Percentiles rank a stretch among this genome's conserved stretches.
Evolutionary conservation across 2,329 filamentous ascomycete species (phyloP).

Genomic region (Claviceps maximensis): DNA sequence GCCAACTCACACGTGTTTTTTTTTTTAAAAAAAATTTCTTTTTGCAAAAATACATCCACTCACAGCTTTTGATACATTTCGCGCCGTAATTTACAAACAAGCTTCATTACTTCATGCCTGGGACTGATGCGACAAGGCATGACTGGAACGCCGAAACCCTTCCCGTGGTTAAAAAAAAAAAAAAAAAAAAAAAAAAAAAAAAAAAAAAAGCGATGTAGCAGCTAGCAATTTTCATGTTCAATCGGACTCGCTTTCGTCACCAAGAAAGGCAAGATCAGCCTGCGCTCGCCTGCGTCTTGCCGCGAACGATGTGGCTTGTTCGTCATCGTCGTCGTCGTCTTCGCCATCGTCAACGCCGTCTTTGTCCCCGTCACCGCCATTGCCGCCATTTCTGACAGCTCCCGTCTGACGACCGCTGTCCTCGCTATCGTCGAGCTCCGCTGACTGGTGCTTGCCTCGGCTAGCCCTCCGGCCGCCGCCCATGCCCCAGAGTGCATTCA

Average conservation of each 20-base stretch:
- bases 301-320: conserved; percentile 23
- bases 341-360: conserved; percentile 17
- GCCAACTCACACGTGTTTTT: not conserved
- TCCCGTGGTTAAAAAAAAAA: too few species aligned
- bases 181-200: too few species aligned
- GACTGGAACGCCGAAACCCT: not conserved
- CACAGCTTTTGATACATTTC: not conserved
- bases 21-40: too few species aligned
- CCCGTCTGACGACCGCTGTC: conserved; percentile 13
- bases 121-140: not conserved
- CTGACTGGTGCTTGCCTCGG: conserved; percentile 20
- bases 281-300: conserved; percentile 34
- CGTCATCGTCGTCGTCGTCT: conserved; percentile 16
- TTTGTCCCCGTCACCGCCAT: conserved; percentile 12
- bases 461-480: conserved; percentile 28
- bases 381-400: conserved; percentile 5
- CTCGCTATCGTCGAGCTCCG: conserved; percentile 20
- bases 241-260: conserved; percentile 55
- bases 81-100: not conserved
- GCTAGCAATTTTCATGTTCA: conserved; percentile 11
- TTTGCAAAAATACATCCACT: not conserved
- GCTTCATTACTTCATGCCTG: not conserved
- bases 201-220: not conserved
- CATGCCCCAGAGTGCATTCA: conserved; percentile 64
- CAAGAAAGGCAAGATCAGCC: conserved; percentile 51